Evolutionary conservation across 768 basidiomycete species (phyloP).

Genomic region (Xerocomus potaroensis): DNA sequence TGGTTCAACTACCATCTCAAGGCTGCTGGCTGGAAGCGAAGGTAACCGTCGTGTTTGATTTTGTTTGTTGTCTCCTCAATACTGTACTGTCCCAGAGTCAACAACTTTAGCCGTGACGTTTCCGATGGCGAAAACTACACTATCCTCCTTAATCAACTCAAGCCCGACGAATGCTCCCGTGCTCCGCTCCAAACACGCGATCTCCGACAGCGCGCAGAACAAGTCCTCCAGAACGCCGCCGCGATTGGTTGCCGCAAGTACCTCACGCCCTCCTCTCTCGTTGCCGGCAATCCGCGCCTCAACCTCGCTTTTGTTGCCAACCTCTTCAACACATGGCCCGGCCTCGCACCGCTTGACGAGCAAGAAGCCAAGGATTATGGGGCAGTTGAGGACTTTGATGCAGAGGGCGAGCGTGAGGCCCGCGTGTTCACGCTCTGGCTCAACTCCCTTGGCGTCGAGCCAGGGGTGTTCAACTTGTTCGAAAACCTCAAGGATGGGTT

Average conservation of each 20-base stretch:
- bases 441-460: constrained; percentile 95
- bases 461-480: constrained; percentile 93
- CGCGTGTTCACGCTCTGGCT: constrained; percentile 98
- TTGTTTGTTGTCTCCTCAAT: not conserved
- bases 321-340: constrained; percentile 96
- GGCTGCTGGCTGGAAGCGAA: constrained; percentile 85
- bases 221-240: constrained; percentile 92
- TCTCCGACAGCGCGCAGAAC: constrained; percentile 79
- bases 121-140: constrained; percentile 98
- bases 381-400: constrained; percentile 93
- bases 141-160: constrained; percentile 90
- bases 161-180: constrained; percentile 89
- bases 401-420: constrained; percentile 97
- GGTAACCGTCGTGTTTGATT: constrained; percentile 39
- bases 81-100: constrained; percentile 56
- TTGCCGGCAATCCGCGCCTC: constrained; percentile 92
- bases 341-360: constrained; percentile 91
- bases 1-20: constrained; percentile 99
- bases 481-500: constrained; percentile 93
- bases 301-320: constrained; percentile 99
- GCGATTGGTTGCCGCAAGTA: constrained; percentile 94
- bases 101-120: constrained; percentile 98
- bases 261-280: constrained; percentile 85
- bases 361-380: constrained; percentile 90
- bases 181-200: constrained; percentile 86